phyloP scores from a whole-genome alignment of 2,329 filamentous ascomycete species.

The Trichoderma koningiopsis region DNA sequence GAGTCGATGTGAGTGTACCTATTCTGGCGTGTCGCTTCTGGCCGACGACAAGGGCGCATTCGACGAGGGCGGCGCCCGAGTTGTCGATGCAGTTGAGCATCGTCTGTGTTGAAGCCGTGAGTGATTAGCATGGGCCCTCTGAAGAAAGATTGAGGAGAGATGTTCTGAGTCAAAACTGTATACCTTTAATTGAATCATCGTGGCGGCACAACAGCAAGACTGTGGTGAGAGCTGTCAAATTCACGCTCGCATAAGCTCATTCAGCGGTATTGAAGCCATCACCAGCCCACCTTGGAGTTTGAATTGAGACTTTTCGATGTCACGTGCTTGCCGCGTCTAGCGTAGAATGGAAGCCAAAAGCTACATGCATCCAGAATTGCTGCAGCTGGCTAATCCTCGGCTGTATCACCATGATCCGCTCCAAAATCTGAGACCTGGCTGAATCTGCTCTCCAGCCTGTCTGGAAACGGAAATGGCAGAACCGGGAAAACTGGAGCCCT shows the following conservation, averaged over 20 bases:
- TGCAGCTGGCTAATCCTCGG: constrained; percentile 23
- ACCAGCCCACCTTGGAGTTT: background rate
- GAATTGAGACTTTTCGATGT: constrained; percentile 24
- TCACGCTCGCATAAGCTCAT: background rate
- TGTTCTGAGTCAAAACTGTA: background rate
- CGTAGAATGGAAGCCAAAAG: background rate
- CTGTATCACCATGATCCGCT: background rate
- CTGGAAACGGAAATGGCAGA: constrained; percentile 21
- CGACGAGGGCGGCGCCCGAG: constrained; percentile 94
- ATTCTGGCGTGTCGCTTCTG: constrained; percentile 88
- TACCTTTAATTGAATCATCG: constrained; percentile 92
- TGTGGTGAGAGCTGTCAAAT: background rate
- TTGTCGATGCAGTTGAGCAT: constrained; percentile 99
- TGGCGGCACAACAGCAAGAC: constrained; percentile 40
- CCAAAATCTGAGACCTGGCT: background rate
- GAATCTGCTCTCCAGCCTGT: background rate
- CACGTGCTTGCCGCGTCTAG: constrained; percentile 5
- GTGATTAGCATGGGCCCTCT: background rate
- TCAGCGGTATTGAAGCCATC: background rate
- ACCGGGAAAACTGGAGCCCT: constrained; percentile 10
- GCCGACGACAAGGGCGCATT: constrained; percentile 90
- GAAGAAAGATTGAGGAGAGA: too few relatives aligned
- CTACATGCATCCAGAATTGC: background rate
- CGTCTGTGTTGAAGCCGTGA: constrained; percentile 60
- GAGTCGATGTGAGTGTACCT: constrained; percentile 55